Evolutionary conservation across 2,329 filamentous ascomycete genomes (phyloP), one percentile per base, ranked within the genome.

Genomic region (Aspergillus novoparasiticus): DNA sequence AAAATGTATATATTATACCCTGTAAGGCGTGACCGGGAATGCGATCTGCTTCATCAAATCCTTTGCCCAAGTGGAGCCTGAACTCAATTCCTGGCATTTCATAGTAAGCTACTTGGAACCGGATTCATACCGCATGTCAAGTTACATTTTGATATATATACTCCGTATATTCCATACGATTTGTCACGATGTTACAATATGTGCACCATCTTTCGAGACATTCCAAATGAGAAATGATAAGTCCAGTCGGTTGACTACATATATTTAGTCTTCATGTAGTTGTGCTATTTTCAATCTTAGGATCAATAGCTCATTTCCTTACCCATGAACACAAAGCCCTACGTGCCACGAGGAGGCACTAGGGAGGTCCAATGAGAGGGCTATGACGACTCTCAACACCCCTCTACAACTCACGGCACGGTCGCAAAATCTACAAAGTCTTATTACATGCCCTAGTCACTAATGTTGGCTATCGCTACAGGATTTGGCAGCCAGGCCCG

Each of bases 381-480:
- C 16, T 41, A 41, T 8, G 8, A 41, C 19, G 8, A 36, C 34
- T 41, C 39, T 41, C 39, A 10, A 41, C 39, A 41, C 39, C 8
- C 39, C 39, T 19, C 39, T 30, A 51, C 48, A 34, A 53, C 16
- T 26, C 26, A 34, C 19, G 16, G 12, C 19, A 54, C n/a, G 8
- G 12, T 16, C 9, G 51, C 30, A 55, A 39, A 55, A 39, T 55
- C 59, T 60, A 56, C 57, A 64, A 41, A 50, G 51, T 58, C 41
- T 61, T 55, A 60, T 61, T 64, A 61, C 50, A 63, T 64, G 51
- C 46, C 54, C 60, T 51, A 59, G 32, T 64, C 59, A 45, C 39
- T 41, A 51, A 54, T 55, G 32, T 62, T 59, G 60, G 43, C 62
- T 65, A 65, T 66, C 60, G 62, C 65, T 67, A 67, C 62, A 67